Evolutionary conservation across 768 basidiomycete species (phyloP), one percentile per base, ranked within the genome.

Genomic region (Tulasnella sp.): DNA sequence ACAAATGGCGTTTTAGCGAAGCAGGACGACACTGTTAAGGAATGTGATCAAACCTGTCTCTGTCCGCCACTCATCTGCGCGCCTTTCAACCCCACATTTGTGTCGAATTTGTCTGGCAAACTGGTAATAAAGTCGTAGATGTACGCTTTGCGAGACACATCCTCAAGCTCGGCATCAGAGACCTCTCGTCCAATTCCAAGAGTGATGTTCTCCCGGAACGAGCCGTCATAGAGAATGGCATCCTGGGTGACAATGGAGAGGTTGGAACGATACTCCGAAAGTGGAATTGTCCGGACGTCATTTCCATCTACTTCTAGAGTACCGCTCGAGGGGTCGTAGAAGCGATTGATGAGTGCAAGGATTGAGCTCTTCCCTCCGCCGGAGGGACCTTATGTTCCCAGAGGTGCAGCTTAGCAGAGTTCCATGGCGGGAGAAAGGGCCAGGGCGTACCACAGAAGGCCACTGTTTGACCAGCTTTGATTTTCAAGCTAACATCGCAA

Each of bases 171-270:
- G 19, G 39, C 48, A 10, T 76, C 40, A 8, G 36, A 39, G 14
- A 76, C 48, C 24, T 62, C 75, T 19, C 62, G 27, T n/a, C 38
- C 52, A 34, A 52, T n/a, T 36, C 82, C 78, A 36, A 83, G 80
- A 24, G 76, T 71, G 56, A 84, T 56, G 48, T 84, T 84, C 82
- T 83, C 83, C 18, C 84, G 72, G 18, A 85, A 80, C 0, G 84
- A 82, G 71, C 83, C 84, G 58, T 84, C 84, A 75, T 83, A 85
- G 34, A 85, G 76, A 9, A 84, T 81, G 0, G 85, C 83, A 46
- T 84, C 84, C 73, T 85, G 85, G 36, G 84, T 84, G 62, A 85
- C 85, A 78, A 84, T 83, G 24, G 84, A 83, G 78, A 84, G 83
- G 36, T 81, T 72, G 3, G 74, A 80, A 19, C 83, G 81, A 27